Percentiles rank a stretch among this genome's conserved stretches.
phyloP scores from a whole-genome alignment of 176 grass and related monocot species.

The Areca catechu region DNA sequence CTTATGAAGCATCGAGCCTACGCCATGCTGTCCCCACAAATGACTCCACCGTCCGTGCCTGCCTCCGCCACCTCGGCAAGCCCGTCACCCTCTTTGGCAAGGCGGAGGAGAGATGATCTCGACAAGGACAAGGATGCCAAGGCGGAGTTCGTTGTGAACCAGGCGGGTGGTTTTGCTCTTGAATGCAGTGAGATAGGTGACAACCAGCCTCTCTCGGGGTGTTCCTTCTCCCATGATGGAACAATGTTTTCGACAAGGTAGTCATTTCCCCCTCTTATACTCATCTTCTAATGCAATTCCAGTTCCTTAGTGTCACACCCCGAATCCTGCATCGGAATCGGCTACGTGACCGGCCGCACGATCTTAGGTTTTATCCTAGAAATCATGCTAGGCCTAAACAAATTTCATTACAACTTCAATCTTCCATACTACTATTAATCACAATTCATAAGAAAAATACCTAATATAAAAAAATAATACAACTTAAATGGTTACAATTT shows the following conservation, averaged over 20 bases:
- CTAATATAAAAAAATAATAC: too few relatives aligned
- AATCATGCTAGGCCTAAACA: too few relatives aligned
- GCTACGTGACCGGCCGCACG: too few relatives aligned
- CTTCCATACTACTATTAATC: too few relatives aligned
- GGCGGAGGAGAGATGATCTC: slow-evolving; percentile 50
- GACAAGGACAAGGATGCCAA: slow-evolving; percentile 81
- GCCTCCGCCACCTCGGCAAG: slow-evolving; percentile 78
- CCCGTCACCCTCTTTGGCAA: slow-evolving; percentile 81
- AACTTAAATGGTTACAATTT: too few relatives aligned
- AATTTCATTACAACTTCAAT: too few relatives aligned
- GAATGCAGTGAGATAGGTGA: slow-evolving; percentile 95
- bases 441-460: too few relatives aligned
- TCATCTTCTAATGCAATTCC: too few relatives aligned
- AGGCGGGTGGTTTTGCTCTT: slow-evolving; percentile 52
- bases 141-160: slow-evolving; percentile 54
- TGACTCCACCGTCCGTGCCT: slow-evolving; percentile 61
- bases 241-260: slow-evolving; percentile 81
- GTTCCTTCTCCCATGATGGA: slow-evolving; percentile 68
- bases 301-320: too few relatives aligned
- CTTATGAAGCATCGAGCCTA: slow-evolving; percentile 73
- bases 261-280: too few relatives aligned
- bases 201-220: slow-evolving; percentile 65
- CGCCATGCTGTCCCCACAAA: slow-evolving; percentile 94
- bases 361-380: too few relatives aligned
- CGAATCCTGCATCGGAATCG: too few relatives aligned